These are phyloP conservation scores for Cercospora berteroae DNA, from an alignment of 2,329 filamentous ascomycete species.

Conservation along the genomic window DNA sequence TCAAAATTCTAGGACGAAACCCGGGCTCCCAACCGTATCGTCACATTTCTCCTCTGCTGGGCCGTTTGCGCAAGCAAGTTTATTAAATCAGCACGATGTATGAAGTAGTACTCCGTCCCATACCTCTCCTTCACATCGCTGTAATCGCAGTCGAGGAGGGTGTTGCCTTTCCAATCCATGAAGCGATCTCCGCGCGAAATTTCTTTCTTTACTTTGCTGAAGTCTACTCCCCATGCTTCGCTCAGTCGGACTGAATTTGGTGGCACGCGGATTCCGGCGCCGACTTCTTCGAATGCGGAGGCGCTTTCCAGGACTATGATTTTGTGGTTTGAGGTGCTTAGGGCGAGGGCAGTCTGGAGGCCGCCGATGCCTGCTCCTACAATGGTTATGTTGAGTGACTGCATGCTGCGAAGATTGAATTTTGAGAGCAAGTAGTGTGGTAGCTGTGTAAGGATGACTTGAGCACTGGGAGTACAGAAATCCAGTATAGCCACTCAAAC, in stretches of 20 bases:
- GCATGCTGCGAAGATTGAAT: neutral
- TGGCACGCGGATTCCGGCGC: conserved; percentile 27
- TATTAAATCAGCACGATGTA: neutral
- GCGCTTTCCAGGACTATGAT: conserved; percentile 44
- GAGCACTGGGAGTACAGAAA: too few species aligned
- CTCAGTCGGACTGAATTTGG: conserved; percentile 41
- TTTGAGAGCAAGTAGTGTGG: neutral
- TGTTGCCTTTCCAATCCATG: conserved; percentile 34
- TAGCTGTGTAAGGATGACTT: neutral
- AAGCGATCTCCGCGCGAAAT: conserved; percentile 34
- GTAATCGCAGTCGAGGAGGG: conserved; percentile 28
- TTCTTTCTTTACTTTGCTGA: conserved; percentile 31
- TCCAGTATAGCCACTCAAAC: neutral
- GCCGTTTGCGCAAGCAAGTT: neutral
- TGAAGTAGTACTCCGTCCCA: conserved; percentile 17
- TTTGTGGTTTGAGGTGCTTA: conserved; percentile 7
- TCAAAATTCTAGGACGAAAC: neutral
- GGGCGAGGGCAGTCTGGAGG: neutral
- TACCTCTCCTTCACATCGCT: conserved; percentile 28
- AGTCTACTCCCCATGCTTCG: conserved; percentile 40
- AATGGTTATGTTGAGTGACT: neutral
- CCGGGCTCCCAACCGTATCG: neutral
- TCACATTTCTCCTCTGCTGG: neutral
- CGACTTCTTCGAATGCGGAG: conserved; percentile 35
- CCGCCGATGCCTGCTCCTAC: neutral